These are phyloP conservation scores for Emergomyces pasteurianus DNA, from an alignment of 2,329 filamentous ascomycete species.

Conservation along the genomic window DNA sequence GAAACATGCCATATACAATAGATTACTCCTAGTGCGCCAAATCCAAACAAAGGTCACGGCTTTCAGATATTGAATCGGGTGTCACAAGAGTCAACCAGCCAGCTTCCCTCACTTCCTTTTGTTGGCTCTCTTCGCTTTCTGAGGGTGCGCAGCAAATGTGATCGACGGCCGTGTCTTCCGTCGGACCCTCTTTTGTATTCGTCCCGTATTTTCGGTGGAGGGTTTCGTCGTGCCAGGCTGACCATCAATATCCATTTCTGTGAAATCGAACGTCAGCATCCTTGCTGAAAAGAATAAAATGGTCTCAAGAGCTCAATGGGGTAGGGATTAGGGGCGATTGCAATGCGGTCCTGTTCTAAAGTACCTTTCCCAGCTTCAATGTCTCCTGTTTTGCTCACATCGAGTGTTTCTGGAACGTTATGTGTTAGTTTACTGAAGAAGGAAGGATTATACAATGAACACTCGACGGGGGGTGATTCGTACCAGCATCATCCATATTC, in stretches of 20 bases:
- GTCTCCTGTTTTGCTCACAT: constrained; percentile 12
- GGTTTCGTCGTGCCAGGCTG: constrained; percentile 13
- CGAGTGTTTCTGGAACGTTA: constrained; percentile 9
- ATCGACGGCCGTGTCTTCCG: constrained; percentile 28
- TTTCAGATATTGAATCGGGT: not conserved
- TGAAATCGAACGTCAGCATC: constrained; percentile 7
- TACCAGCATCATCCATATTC: constrained; percentile 27
- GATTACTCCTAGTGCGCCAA: not conserved
- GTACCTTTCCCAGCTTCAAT: constrained; percentile 5
- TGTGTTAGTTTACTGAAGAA: constrained; percentile 5
- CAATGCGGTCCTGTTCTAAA: not conserved
- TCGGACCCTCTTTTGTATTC: constrained; percentile 29
- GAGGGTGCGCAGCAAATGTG: constrained; percentile 24
- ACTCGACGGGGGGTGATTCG: constrained; percentile 15
- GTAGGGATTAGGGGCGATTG: not conserved
- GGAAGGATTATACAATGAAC: constrained; percentile 6
- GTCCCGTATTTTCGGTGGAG: constrained; percentile 19
- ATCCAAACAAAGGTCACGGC: not conserved
- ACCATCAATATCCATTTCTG: constrained; percentile 33
- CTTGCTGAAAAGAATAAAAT: not conserved
- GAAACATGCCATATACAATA: not conserved
- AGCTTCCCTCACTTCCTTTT: constrained; percentile 21
- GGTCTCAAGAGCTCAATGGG: not conserved
- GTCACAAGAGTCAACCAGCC: not conserved
- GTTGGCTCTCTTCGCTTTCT: constrained; percentile 20